Evolutionary conservation across 2,329 filamentous ascomycete species (phyloP).

Genomic region (Colletotrichum sp.): DNA sequence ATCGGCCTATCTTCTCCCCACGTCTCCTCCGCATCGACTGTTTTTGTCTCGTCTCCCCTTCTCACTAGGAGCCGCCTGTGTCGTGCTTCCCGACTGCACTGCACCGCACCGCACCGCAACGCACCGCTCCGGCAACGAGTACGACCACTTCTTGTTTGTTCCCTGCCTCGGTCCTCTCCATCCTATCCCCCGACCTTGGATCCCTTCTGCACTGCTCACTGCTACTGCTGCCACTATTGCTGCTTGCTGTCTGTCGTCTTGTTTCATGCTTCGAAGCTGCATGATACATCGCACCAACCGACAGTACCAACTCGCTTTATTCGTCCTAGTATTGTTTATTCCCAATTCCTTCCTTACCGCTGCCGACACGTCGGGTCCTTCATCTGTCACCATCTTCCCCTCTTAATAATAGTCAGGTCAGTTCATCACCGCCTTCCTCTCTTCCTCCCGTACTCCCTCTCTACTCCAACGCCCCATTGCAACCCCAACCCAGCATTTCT

Average conservation of each 20-base stretch:
- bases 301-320: conserved; percentile 10
- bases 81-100: background rate
- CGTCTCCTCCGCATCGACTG: conserved; percentile 10
- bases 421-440: conserved; percentile 19
- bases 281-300: conserved; percentile 23
- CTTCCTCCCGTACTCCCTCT: conserved; percentile 24
- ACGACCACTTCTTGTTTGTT: background rate
- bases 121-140: background rate
- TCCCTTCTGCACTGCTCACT: background rate
- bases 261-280: conserved; percentile 24
- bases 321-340: conserved; percentile 18
- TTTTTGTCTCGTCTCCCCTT: background rate
- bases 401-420: conserved; percentile 26
- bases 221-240: background rate
- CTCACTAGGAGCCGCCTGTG: background rate
- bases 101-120: background rate
- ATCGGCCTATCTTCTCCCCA: conserved; percentile 20
- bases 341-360: conserved; percentile 14
- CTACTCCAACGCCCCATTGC: conserved; percentile 22
- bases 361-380: background rate
- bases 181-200: background rate
- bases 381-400: background rate
- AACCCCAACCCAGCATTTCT: conserved; percentile 20
- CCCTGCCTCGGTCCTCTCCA: background rate
- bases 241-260: conserved; percentile 6